These are phyloP conservation scores for Tephrocybe sp. DNA, from an alignment of 768 basidiomycete genomes.

Conservation along the genomic window DNA sequence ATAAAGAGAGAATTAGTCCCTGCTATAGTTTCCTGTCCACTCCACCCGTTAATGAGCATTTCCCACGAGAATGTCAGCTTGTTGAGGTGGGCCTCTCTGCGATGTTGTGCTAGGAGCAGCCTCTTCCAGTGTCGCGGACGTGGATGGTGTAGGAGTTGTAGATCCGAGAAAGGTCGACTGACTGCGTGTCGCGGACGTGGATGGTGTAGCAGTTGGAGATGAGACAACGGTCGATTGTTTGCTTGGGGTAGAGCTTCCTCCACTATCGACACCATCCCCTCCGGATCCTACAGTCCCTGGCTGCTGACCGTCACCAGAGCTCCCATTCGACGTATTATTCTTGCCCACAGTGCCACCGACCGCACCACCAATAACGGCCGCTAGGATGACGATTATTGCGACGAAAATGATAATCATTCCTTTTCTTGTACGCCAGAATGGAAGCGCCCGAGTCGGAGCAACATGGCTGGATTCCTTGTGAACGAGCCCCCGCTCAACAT, in stretches of 20 bases:
- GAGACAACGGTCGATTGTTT: too few relatives aligned
- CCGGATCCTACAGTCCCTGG: neutral
- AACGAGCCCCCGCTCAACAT: constrained; percentile 19
- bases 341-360: constrained; percentile 45
- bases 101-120: neutral
- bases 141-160: neutral
- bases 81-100: neutral
- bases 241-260: neutral
- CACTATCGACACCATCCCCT: neutral
- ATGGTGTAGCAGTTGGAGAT: too few relatives aligned
- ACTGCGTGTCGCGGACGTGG: too few relatives aligned
- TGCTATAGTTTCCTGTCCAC: neutral
- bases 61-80: neutral
- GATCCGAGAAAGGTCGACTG: neutral
- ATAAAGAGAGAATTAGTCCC: neutral
- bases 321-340: neutral
- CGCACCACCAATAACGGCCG: constrained; percentile 55
- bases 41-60: neutral
- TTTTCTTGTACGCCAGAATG: constrained; percentile 52
- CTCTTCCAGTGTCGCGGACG: too few relatives aligned
- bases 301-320: neutral
- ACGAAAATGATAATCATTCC: constrained; percentile 41
- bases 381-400: constrained; percentile 42
- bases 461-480: constrained; percentile 21
- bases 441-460: constrained; percentile 18